Evolutionary conservation across 768 basidiomycete species (phyloP).

Genomic region (Tylopilus intermedius): DNA sequence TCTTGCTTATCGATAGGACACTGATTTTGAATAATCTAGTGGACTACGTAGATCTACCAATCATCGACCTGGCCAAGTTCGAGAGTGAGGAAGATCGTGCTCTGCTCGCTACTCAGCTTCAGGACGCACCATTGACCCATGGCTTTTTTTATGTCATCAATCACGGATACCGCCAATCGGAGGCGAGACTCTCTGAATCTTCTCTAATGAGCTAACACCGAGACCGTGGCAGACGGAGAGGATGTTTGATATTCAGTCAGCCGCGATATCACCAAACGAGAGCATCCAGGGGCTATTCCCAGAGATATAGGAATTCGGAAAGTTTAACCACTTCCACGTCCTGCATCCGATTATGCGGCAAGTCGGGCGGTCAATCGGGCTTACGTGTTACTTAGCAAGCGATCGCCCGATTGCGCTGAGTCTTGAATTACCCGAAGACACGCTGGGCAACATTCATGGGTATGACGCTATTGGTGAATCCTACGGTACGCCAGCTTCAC

Average conservation of each 20-base stretch:
- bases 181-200: conserved; percentile 18
- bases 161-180: conserved; percentile 36
- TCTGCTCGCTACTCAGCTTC: conserved; percentile 36
- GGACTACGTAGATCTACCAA: conserved; percentile 47
- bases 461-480: conserved; percentile 41
- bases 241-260: conserved; percentile 54
- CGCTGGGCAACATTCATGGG: conserved; percentile 43
- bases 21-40: conserved; percentile 29
- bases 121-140: conserved; percentile 41
- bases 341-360: conserved; percentile 46
- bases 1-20: no score
- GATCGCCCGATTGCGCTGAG: conserved; percentile 46
- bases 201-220: conserved; percentile 27
- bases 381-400: background rate
- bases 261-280: conserved; percentile 40
- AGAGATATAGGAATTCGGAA: conserved; percentile 47
- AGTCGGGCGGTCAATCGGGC: background rate
- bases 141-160: conserved; percentile 42
- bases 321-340: conserved; percentile 48
- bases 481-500: conserved; percentile 29
- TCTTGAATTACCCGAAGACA: conserved; percentile 51
- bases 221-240: conserved; percentile 35
- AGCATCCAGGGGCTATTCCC: conserved; percentile 46
- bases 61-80: conserved; percentile 46
- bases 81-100: conserved; percentile 35